Evolutionary conservation across 1,284 basidiomycete genomes (phyloP), one percentile per base, ranked within the genome.

Genomic region (Ustilago nuda): DNA sequence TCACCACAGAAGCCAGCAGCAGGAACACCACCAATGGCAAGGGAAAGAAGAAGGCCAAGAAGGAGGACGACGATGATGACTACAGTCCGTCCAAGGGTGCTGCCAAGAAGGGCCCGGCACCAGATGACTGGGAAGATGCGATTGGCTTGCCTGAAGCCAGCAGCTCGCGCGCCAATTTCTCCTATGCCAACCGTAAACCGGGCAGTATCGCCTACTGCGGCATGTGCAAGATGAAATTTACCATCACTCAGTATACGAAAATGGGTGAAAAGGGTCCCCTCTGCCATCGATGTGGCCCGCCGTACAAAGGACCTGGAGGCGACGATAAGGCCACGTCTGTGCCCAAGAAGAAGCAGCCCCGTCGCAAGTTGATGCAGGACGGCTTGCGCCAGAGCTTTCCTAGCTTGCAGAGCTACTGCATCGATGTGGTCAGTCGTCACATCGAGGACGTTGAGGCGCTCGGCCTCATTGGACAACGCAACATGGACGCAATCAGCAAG

Each of bases 371-470:
- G 13, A 43, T 70, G 54, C 61, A 69, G 35, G 73, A 73, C 35
- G 74, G 66, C 3, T 12, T 64, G 41, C 66, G 66, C 13, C 57
- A 64, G 46, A 86, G 87, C 3, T 89, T 93, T 35, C 91, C 91
- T 0, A 89, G 89, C 6, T 88, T 96, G 19, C 92, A 92, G 12
- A 89, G 91, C 4, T 79, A 94, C 19, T 96, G 94, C 81, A 93
- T 96, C 53, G 88, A 95, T 92, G 87, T 98, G 35, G 91, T 98
- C 66, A 92, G 92, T 33, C 89, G 90, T 55, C 90, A 94, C 83
- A 97, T 98, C 64, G 90, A 95, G 68, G 92, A 95, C 72, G 92
- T 98, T 15, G 95, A 98, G 72, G 92, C 92, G 0, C 88, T 98
- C 6, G 94, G 95, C 0, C 91, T 94, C 79, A 92, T 98, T 61